phyloP scores from a whole-genome alignment of 352 stramenopile genomes.

The Phytopythium chamaehyphon region DNA sequence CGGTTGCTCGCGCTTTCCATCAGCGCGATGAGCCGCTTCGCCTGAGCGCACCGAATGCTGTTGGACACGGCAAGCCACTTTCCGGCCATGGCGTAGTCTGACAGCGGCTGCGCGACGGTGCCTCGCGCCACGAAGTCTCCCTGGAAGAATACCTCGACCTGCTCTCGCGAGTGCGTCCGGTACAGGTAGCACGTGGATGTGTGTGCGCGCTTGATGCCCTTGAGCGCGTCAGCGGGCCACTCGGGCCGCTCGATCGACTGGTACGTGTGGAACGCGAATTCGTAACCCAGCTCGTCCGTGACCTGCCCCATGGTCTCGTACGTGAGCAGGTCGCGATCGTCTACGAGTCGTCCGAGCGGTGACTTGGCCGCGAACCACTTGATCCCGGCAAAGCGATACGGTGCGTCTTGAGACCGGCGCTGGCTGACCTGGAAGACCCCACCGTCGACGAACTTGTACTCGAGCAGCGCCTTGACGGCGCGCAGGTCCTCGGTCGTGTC shows the following conservation, averaged over 20 bases:
- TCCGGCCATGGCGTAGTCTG: constrained; percentile 32
- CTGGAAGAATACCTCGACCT: constrained; percentile 30
- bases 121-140: constrained; percentile 25
- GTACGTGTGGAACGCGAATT: constrained; percentile 32
- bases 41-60: constrained; percentile 18
- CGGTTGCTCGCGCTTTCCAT: constrained; percentile 17
- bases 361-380: constrained; percentile 36
- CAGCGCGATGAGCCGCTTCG: constrained; percentile 20
- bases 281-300: constrained; percentile 26
- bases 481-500: constrained; percentile 28
- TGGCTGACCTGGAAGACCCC: constrained; percentile 27
- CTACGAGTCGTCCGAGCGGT: constrained; percentile 13
- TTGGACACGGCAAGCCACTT: constrained; percentile 32
- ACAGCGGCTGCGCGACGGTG: constrained; percentile 22
- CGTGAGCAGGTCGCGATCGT: constrained; percentile 30
- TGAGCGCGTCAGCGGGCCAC: constrained; percentile 32
- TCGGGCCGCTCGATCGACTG: constrained; percentile 35
- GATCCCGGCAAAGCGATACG: constrained; percentile 29
- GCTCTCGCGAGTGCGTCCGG: constrained; percentile 12
- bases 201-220: constrained; percentile 27
- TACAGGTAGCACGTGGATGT: constrained; percentile 29
- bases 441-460: constrained; percentile 30
- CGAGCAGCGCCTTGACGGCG: constrained; percentile 26
- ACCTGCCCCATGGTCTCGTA: constrained; percentile 34
- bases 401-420: constrained; percentile 15